phyloP scores from a whole-genome alignment of 768 basidiomycete genomes.

The Tricholoma bakamatsutake region DNA sequence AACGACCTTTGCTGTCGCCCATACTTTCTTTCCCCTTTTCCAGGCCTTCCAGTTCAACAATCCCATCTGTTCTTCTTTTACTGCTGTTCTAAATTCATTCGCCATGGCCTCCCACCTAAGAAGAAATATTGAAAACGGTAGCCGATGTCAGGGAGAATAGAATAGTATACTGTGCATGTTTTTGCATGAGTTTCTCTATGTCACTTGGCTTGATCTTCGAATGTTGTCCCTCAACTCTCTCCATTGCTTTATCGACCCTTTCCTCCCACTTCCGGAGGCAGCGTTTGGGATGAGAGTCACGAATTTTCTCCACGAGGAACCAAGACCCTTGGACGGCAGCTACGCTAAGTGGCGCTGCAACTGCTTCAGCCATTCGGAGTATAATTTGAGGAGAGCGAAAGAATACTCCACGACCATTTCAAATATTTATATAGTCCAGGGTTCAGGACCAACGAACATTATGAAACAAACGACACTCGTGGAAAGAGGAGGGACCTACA shows the following conservation, averaged over 20 bases:
- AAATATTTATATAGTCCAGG: neutral
- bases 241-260: neutral
- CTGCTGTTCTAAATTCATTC: neutral
- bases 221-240: neutral
- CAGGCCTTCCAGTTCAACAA: neutral
- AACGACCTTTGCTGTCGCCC: neutral
- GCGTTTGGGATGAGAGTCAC: neutral
- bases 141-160: no score
- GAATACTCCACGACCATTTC: neutral
- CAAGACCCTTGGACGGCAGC: neutral
- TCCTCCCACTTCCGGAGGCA: neutral
- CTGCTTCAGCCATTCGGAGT: neutral
- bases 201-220: neutral
- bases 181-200: neutral
- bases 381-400: neutral
- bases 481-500: neutral
- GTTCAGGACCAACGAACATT: no score
- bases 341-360: neutral
- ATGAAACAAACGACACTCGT: neutral
- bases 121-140: no score
- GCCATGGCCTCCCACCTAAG: neutral
- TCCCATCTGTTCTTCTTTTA: neutral
- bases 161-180: neutral
- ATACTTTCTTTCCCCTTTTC: neutral
- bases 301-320: neutral